Percentiles rank a stretch among this genome's conserved stretches.
Evolutionary conservation across 257 asterid genomes (phyloP).

Genomic region (Solanum ossicruentum): DNA sequence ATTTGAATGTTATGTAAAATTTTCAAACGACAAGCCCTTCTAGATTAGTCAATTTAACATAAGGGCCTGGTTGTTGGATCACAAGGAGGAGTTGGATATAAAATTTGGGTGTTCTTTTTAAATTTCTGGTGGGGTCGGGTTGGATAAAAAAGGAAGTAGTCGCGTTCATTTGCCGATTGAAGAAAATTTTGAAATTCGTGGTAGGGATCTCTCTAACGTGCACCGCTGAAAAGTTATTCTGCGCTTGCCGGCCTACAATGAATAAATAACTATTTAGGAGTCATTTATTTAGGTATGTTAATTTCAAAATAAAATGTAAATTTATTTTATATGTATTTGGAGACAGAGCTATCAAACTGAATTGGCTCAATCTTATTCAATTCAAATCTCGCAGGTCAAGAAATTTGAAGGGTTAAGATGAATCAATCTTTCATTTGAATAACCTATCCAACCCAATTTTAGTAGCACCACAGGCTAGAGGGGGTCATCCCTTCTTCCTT

Average conservation of each 20-base stretch:
- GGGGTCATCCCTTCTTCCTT: too few relatives aligned
- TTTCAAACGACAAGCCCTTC: background rate
- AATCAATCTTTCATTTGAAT: too few relatives aligned
- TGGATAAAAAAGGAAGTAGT: background rate
- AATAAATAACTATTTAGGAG: too few relatives aligned
- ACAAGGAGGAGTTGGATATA: background rate
- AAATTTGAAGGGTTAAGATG: too few relatives aligned
- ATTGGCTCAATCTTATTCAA: too few relatives aligned
- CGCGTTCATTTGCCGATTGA: constrained; percentile 3
- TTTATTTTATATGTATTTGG: too few relatives aligned
- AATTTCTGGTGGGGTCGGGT: constrained; percentile 17
- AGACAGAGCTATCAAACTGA: too few relatives aligned
- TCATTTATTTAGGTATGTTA: too few relatives aligned
- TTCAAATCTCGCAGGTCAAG: too few relatives aligned
- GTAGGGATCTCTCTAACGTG: constrained; percentile 27
- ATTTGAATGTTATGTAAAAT: background rate
- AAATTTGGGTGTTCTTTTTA: background rate
- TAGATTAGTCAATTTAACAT: background rate
- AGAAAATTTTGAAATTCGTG: constrained; percentile 20
- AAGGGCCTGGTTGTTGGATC: background rate
- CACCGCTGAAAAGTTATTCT: constrained; percentile 15
- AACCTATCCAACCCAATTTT: too few relatives aligned
- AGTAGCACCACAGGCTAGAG: too few relatives aligned
- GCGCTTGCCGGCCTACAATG: background rate
- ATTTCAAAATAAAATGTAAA: too few relatives aligned